Base-by-base conservation (phyloP, 2,329 filamentous ascomycete genomes). In the Teratosphaeria destructans region DNA sequence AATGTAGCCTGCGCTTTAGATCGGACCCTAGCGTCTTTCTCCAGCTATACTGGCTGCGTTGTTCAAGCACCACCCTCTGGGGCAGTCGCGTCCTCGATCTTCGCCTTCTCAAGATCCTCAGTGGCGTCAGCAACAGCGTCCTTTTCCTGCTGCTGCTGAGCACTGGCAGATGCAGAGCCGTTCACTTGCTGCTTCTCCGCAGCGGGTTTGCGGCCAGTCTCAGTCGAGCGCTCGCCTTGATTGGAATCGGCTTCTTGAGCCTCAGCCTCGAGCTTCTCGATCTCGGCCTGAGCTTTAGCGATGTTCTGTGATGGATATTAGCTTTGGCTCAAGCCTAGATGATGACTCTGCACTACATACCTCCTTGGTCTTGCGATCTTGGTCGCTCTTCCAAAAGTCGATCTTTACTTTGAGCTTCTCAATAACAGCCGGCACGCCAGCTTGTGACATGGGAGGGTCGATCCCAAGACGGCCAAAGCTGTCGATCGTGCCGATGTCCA, bases 391-490 rank as follows among this genome's bases (percentile, higher is more conserved):
- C 91, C 93, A 99, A 76, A 88, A 82, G 34, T 85, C 85, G 57
- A 97, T 82, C 84, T 97, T 97, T 71, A 85, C 89, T 77, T 93
- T 91, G 69, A 97, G 84, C 81, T 96, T 93, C 80, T 96, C 91
- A 54, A 90, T 79, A 14, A 88, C 84, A 61, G 80, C 79, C 29
- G 92, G 85, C 14, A 97, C 86, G 69, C 96, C 93, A 59, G 85
- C 82, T 70, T 90, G 85, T 75, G 85, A 89, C 82, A 93, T 90
- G 35, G 94, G 94, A 57, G 93, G 89, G 61, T 96, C 87, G 66
- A 97, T 85, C 68, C 87, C 87, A 72, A 97, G 82, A 75, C 88
- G 88, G 66, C 84, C 80, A 66, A 95, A 88, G 75, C 96, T 89
- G 76, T 96, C 91, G 55, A 99, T 90, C 66, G 97, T 87, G 61